Conservation (phyloP, 2,329 filamentous ascomycete species). For the Fusarium albidum region DNA sequence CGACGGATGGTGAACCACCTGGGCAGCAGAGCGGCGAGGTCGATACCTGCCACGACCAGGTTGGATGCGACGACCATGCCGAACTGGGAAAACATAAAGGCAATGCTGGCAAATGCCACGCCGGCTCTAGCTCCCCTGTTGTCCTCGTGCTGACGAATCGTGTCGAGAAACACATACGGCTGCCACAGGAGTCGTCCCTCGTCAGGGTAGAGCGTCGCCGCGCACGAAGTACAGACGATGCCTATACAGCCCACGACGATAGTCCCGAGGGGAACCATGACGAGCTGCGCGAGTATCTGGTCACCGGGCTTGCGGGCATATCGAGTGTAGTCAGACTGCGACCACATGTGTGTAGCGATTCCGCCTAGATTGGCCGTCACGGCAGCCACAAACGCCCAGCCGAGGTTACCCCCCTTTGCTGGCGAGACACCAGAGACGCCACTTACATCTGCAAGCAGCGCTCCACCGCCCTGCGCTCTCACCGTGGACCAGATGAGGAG, state of each 20-base stretch:
- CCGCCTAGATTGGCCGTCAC: conserved; percentile 42
- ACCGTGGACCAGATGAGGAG: too few relatives aligned
- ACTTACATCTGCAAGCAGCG: too few relatives aligned
- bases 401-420: too few relatives aligned
- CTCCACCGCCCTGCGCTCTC: too few relatives aligned
- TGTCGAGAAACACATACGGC: background rate
- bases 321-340: conserved; percentile 43
- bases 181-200: too few relatives aligned
- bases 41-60: conserved; percentile 41
- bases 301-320: conserved; percentile 41
- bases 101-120: conserved; percentile 23
- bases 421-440: too few relatives aligned
- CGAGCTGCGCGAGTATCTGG: conserved; percentile 38
- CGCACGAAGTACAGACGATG: conserved; percentile 43
- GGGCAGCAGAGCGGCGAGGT: conserved; percentile 41
- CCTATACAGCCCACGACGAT: conserved; percentile 40
- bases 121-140: conserved; percentile 10
- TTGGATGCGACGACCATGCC: conserved; percentile 30
- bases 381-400: conserved; percentile 41
- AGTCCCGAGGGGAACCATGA: conserved; percentile 35
- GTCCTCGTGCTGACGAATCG: too few relatives aligned
- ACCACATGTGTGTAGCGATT: conserved; percentile 41
- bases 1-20: conserved; percentile 41
- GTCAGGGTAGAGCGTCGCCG: conserved; percentile 35
- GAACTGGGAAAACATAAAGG: conserved; percentile 24